A percentile compares a stretch with the other conserved stretches of the same genome.
These are phyloP conservation scores for Ceratocystis diversiconidia DNA, from an alignment of 2,329 filamentous ascomycete genomes.

Conservation along the genomic window DNA sequence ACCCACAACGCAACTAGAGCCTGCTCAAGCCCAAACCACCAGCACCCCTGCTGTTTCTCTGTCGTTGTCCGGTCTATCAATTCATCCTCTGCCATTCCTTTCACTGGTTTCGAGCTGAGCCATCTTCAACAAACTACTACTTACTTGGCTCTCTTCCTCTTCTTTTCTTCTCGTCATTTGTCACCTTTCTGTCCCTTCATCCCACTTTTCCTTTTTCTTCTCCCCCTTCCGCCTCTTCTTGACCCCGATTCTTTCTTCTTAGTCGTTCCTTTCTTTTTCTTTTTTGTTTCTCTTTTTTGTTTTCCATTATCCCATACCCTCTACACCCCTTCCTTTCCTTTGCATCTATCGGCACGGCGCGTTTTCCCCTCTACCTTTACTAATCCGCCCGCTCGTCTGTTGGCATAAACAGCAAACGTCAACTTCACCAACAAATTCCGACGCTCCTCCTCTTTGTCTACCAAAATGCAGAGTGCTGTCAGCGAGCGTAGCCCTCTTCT, in stretches of 20 bases:
- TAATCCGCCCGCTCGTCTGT: background rate
- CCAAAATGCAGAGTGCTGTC: slow-evolving; percentile 18
- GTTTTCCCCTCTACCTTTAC: background rate
- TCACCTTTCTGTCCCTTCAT: background rate
- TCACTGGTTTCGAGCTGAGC: background rate
- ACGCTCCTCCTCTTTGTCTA: slow-evolving; percentile 17
- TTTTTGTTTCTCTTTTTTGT: background rate
- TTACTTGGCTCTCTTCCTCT: background rate
- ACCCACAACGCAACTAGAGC: too few relatives aligned
- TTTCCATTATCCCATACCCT: background rate
- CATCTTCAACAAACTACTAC: background rate
- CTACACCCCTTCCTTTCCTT: background rate
- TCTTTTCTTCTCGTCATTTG: background rate
- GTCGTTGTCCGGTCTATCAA: too few relatives aligned
- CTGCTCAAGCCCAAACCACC: too few relatives aligned
- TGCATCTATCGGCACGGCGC: background rate
- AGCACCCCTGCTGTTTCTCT: too few relatives aligned
- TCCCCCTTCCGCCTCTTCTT: background rate
- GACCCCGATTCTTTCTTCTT: slow-evolving; percentile 3
- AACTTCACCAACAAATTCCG: slow-evolving; percentile 22
- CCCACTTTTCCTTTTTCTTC: background rate
- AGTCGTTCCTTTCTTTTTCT: slow-evolving; percentile 5
- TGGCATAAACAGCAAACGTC: slow-evolving; percentile 21
- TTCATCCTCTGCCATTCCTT: too few relatives aligned
- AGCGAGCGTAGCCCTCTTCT: slow-evolving; percentile 33